These are phyloP conservation scores for Annona cherimola DNA, from an alignment of 164 flowering plant species.

Conservation along the genomic window DNA sequence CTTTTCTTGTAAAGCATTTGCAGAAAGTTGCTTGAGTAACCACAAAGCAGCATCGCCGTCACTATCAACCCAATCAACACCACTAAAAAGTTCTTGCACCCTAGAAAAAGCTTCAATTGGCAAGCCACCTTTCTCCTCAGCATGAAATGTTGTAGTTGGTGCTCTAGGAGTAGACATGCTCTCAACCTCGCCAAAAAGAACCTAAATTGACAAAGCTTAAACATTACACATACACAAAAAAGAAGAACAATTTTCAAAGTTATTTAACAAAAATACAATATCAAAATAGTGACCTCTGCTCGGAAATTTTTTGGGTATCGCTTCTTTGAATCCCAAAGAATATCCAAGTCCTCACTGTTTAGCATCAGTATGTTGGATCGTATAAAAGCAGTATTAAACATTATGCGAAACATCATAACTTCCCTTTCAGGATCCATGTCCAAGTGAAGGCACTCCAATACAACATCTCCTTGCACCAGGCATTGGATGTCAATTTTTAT, in stretches of 20 bases:
- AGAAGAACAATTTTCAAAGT: not conserved
- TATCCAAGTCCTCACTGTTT: constrained; percentile 81
- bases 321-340: constrained; percentile 92
- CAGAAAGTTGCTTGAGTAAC: constrained; percentile 85
- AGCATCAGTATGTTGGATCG: constrained; percentile 92
- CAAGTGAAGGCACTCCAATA: constrained; percentile 85
- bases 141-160: constrained; percentile 71
- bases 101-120: constrained; percentile 97
- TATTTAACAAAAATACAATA: not conserved
- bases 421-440: constrained; percentile 87
- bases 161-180: constrained; percentile 62
- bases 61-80: constrained; percentile 81
- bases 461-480: constrained; percentile 95
- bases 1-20: constrained; percentile 37
- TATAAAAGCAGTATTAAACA: constrained; percentile 97
- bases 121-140: constrained; percentile 93
- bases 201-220: constrained; percentile 35
- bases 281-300: constrained; percentile 64
- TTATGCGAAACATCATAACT: constrained; percentile 94
- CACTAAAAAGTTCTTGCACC: constrained; percentile 96
- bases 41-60: constrained; percentile 91
- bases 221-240: not conserved
- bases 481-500: constrained; percentile 94
- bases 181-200: constrained; percentile 89
- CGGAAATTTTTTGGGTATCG: constrained; percentile 88